phyloP scores from a whole-genome alignment of 2,329 filamentous ascomycete genomes.

The Fusarium incarnatum region DNA sequence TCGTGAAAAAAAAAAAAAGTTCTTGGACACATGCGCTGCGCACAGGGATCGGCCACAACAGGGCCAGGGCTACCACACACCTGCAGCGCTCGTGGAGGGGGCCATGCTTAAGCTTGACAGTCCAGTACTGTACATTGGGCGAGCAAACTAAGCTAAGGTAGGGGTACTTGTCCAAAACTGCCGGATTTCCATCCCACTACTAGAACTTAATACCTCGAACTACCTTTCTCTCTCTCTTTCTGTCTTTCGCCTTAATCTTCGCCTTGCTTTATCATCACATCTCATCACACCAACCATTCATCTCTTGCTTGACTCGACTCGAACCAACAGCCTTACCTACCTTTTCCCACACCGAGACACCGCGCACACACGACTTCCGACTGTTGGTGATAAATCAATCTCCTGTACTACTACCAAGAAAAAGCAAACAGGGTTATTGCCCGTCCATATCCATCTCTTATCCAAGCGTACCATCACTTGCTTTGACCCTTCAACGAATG shows the following conservation, averaged over 20 bases:
- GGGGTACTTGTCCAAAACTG: background rate
- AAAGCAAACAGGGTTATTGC: background rate
- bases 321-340: background rate
- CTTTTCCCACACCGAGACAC: background rate
- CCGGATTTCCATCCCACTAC: background rate
- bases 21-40: no score
- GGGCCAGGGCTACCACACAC: background rate
- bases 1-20: no score
- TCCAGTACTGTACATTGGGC: background rate
- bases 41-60: conserved; percentile 1
- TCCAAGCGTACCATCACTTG: background rate
- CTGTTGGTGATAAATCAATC: background rate
- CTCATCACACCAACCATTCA: background rate
- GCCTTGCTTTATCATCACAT: background rate
- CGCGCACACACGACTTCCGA: background rate
- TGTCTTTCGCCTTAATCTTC: background rate
- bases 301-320: background rate
- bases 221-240: background rate
- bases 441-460: background rate
- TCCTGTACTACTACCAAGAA: background rate
- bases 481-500: background rate
- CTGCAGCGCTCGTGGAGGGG: background rate
- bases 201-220: background rate
- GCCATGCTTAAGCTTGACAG: background rate
- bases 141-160: background rate